Evolutionary conservation across 441 rosid species (phyloP).

Genomic region (Kokia cookei): DNA sequence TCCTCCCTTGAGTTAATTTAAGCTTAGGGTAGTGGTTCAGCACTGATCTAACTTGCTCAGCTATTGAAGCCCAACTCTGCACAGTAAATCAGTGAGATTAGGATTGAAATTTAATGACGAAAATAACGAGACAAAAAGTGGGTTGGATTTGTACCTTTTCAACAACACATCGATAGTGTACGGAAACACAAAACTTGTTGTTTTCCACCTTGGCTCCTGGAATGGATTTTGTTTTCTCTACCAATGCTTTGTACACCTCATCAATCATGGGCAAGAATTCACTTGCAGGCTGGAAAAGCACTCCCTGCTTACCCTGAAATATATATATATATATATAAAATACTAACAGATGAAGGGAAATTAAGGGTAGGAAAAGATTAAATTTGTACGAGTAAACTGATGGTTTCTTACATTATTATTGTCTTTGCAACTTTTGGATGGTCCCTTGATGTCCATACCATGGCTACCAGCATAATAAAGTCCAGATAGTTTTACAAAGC

Average conservation of each 20-base stretch:
- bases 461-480: conserved; percentile 73
- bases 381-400: neutral
- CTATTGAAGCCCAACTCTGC: conserved; percentile 56
- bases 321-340: neutral
- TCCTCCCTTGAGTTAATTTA: conserved; percentile 55
- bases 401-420: conserved; percentile 31
- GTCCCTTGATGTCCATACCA: conserved; percentile 73
- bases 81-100: neutral
- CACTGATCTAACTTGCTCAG: conserved; percentile 51
- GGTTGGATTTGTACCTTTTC: conserved; percentile 37
- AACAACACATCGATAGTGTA: conserved; percentile 67
- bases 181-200: conserved; percentile 68
- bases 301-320: conserved; percentile 29
- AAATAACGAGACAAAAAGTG: neutral
- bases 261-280: conserved; percentile 62
- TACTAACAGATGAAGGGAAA: neutral
- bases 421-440: conserved; percentile 29
- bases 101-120: neutral
- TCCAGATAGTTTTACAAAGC: conserved; percentile 48
- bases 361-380: no score
- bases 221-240: conserved; percentile 53
- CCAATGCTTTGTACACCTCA: conserved; percentile 51
- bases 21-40: conserved; percentile 54
- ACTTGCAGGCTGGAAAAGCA: conserved; percentile 51
- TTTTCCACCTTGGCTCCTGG: conserved; percentile 63